Evolutionary conservation across 1,284 basidiomycete species (phyloP), one percentile per base, ranked within the genome.

Genomic region (Xerocomus nothofagi): DNA sequence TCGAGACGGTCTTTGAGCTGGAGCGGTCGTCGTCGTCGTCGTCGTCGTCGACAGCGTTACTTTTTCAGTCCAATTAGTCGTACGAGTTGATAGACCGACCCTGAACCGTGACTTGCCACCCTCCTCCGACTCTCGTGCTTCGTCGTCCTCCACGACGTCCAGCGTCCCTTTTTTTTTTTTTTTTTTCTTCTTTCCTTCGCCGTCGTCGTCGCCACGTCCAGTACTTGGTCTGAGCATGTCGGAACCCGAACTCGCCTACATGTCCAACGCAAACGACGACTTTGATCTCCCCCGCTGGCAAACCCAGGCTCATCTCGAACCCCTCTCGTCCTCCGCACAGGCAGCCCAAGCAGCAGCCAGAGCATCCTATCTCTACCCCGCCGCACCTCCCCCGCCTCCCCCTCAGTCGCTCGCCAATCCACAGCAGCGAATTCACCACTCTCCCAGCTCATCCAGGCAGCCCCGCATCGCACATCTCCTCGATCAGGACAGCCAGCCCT

Each of bases 261-360:
- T 78, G 76, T 68, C 67, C 59, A 72, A 71, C 63, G 63, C 71
- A 56, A 76, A 78, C 74, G 79, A 81, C 69, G 79, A 78, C 63
- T 82, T 80, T 70, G 86, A 88, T 77, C 84, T 90, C 58, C 87
- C 88, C 59, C 86, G 87, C 72, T 89, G 86, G 86, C 81, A 85
- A 66, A 82, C 82, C 15, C 84, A 85, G 61, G 64, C 70, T 31
- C 63, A 69, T 59, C 74, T 80, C 71, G 82, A 86, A 71, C 71
- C 77, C 47, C 75, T 84, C 60, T 78, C 84, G 7, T 82, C 82
- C 34, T 79, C 82, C 32, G 74, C 77, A 5, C 80, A 82, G 69
- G 74, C 80, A 26, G 76, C 79, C 15, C 83, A 85, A 61, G 65
- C 80, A 3, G 73, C 81, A 4, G 78, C 81, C 26, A 62, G 71